Base-by-base conservation (phyloP, 2,329 filamentous ascomycete genomes). In the Botrytis paeoniae region DNA sequence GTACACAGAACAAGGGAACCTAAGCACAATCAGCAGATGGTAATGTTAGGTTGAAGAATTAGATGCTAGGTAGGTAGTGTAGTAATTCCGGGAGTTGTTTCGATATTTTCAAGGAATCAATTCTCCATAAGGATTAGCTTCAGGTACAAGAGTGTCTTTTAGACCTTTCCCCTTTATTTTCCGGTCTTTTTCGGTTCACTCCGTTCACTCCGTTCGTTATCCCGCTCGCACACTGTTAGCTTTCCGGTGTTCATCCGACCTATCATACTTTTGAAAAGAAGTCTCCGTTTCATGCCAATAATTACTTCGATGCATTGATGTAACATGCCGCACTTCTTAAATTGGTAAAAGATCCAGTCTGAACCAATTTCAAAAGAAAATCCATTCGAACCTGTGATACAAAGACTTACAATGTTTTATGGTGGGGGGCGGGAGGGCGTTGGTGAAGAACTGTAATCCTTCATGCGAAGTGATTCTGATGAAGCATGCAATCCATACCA, bases 401-500 rank as follows among this genome's bases (percentile, higher is more conserved):
- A 54, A 9, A 39, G 35, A 57, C n/a, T 63, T 29, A 8, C 25
- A 68, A 39, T 60, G 54, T 43, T 62, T 37, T 41, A 62, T 70
- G 39, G 43, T 43, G n/a, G 51, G 51, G n/a, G 5, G 25, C 12
- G 25, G 48, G 48, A 54, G 12, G 48, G 25, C 48, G n/a, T 57
- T 57, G n/a, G 41, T 63, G 35, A 29, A 20, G 45, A 66, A 32
- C 14, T 62, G 69, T 62, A 48, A 39, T 45, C 41, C n/a, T 29
- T 63, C n/a, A 48, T 60, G 64, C 59, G 62, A 54, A 68, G 39
- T 54, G 54, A 43, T 39, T 68, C 39, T 72, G 70, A 72, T 72
- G 62, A 68, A 68, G 70, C 70, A 72, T 72, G 70, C 70, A 68
- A 72, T 45, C 70, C 62, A 72, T 63, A 72, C 70, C 70, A 57